Base-by-base conservation (phyloP, 2,329 filamentous ascomycete species). In the Lasiodiplodia citricola region DNA sequence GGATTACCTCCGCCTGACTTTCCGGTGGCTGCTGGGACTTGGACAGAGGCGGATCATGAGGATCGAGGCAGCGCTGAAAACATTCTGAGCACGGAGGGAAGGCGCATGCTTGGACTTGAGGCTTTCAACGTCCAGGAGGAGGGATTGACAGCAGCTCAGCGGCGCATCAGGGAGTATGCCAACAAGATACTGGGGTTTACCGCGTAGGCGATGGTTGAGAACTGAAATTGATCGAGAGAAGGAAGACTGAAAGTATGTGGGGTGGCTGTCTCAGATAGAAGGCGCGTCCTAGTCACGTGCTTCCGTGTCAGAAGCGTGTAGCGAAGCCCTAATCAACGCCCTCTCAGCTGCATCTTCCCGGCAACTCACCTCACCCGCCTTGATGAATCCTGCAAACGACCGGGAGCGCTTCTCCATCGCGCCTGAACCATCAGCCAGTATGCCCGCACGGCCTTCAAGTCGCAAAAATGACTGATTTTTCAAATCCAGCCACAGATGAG, bases 1-100 rank as follows among this genome's bases (percentile, higher is more conserved):
- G 71, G 56, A 23, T 54, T 51, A 18, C 63, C 70, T 16, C 73
- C 73, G 14, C 54, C 64, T 21, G 72, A 72, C 54, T 71, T 73
- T 60, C 35, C 64, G 6, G 52, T 55, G 11, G 23, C 11, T 16
- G 52, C 16, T 18, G 52, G 28, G 13, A 55, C 52, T n/a, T 18
- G 35, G 52, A 55, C 52, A 16, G 52, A 55, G 25, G 35, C 14
- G 14, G 52, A 55, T 7, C 71, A 73, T 57, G 70, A 60, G 2
- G 72, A 71, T 28, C 68, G 70, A 56, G 72, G 72, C 13, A 47
- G 55, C 16, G 25, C 52, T 7, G 71, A 72, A 56, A 71, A 74
- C 57, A 62, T 73, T 18, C 57, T 71, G 69, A 70, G 65, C 31
- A 31, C 57, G 11, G 67, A 67, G 18, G 73, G 73, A 23, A 47